Percentiles rank a stretch among this genome's conserved stretches.
Evolutionary conservation across 139 green algal genomes (phyloP).

Genomic region (Trebouxia sp.): DNA sequence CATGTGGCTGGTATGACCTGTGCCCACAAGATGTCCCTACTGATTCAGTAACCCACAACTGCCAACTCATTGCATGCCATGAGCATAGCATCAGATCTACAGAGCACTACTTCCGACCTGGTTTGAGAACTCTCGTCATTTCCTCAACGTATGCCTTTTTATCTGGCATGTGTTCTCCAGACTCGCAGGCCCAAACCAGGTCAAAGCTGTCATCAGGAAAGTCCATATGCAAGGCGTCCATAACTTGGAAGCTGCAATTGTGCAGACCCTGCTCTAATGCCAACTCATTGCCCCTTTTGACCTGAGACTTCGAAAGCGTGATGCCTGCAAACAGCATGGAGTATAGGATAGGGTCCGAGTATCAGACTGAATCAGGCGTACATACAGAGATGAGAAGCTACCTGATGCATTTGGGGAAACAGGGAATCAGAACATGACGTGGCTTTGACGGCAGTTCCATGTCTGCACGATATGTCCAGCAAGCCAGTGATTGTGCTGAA

Average conservation of each 20-base stretch:
- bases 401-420: too few species aligned
- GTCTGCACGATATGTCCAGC: too few species aligned
- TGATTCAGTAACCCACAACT: too few species aligned
- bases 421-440: too few species aligned
- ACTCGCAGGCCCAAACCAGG: constrained; percentile 97
- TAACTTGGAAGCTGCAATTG: constrained; percentile 87
- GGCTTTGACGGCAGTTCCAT: too few species aligned
- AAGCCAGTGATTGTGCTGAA: too few species aligned
- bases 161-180: constrained; percentile 98
- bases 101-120: constrained; percentile 40
- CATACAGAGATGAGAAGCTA: too few species aligned
- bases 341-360: too few species aligned
- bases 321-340: constrained; percentile 80
- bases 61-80: not conserved
- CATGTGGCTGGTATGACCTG: too few species aligned
- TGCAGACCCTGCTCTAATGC: constrained; percentile 71
- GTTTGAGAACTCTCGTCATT: constrained; percentile 91
- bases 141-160: constrained; percentile 94
- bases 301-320: constrained; percentile 88
- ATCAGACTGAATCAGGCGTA: too few species aligned
- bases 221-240: constrained; percentile 92
- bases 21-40: too few species aligned
- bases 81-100: not conserved
- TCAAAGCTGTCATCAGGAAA: constrained; percentile 91
- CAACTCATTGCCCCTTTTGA: constrained; percentile 80